These are phyloP conservation scores for Eucalyptus pauciflora DNA, from an alignment of 345 rosid species.

Conservation along the genomic window DNA sequence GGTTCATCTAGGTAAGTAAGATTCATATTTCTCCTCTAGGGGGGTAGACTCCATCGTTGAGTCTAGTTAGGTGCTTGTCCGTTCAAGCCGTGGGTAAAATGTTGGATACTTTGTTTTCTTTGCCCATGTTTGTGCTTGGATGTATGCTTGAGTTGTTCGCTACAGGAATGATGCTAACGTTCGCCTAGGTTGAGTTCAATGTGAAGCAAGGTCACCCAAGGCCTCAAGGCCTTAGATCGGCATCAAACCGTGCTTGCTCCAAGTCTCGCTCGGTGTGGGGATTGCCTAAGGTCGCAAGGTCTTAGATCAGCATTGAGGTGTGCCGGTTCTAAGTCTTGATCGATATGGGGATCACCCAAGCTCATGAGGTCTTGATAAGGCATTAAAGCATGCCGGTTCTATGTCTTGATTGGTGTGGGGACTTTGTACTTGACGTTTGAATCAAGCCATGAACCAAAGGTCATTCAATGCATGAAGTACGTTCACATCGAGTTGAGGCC, in stretches of 20 bases:
- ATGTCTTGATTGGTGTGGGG: too few species aligned
- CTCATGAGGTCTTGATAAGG: too few species aligned
- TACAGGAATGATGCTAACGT: fast-evolving
- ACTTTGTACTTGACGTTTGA: too few species aligned
- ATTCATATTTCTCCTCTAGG: too few species aligned
- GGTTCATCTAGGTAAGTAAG: too few species aligned
- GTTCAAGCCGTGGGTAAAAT: fast-evolving
- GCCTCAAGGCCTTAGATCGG: fast-evolving
- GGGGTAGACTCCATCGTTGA: too few species aligned
- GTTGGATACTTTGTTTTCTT: too few species aligned
- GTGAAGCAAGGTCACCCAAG: fast-evolving
- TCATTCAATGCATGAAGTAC: too few species aligned
- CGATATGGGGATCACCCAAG: too few species aligned
- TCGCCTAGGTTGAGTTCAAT: fast-evolving
- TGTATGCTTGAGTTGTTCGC: too few species aligned
- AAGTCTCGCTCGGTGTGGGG: fast-evolving
- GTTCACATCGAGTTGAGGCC: fast-evolving
- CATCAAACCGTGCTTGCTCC: fast-evolving
- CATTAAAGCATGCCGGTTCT: fast-evolving
- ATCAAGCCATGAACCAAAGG: too few species aligned
- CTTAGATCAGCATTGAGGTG: fast-evolving
- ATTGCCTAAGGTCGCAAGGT: fast-evolving
- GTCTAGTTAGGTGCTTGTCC: fast-evolving
- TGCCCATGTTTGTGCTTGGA: too few species aligned
- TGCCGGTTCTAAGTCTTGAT: fast-evolving